Conservation (phyloP, 129 eudicot species). For the Chrysanthemum lavandulifolium region DNA sequence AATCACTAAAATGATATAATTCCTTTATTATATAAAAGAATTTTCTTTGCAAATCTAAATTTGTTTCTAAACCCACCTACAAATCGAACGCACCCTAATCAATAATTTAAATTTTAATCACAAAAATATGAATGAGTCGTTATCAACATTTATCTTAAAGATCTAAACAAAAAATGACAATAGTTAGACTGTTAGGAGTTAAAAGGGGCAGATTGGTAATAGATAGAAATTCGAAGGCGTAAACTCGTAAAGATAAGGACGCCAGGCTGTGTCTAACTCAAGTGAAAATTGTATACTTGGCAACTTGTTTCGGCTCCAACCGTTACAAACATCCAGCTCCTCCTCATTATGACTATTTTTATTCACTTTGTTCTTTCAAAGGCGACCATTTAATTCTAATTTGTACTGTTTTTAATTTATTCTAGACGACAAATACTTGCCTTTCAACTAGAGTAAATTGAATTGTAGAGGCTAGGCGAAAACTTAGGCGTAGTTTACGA, state of each 20-base stretch:
- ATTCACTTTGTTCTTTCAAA: background rate
- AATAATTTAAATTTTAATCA: too few species aligned
- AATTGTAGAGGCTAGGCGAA: too few species aligned
- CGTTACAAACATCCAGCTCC: slow-evolving; percentile 16
- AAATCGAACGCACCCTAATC: too few species aligned
- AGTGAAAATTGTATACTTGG: slow-evolving; percentile 1
- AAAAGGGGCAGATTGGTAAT: slow-evolving; percentile 37
- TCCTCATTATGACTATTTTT: background rate
- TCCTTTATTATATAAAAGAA: too few species aligned
- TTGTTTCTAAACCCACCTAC: too few species aligned
- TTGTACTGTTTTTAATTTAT: background rate
- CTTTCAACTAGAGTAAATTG: too few species aligned
- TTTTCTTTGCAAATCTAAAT: too few species aligned
- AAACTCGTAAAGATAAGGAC: slow-evolving; percentile 5
- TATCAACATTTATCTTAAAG: background rate
- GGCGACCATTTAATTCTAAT: background rate
- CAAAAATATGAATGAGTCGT: too few species aligned
- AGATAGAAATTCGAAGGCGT: slow-evolving; percentile 19
- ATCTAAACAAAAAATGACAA: background rate
- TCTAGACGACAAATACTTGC: too few species aligned
- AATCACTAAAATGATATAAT: too few species aligned
- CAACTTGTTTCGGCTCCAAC: slow-evolving; percentile 18
- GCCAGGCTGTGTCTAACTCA: slow-evolving; percentile 60
- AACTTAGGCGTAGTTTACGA: too few species aligned
- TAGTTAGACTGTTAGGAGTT: background rate